Conservation (phyloP, 768 basidiomycete species). For the Mycena kentingensis region DNA sequence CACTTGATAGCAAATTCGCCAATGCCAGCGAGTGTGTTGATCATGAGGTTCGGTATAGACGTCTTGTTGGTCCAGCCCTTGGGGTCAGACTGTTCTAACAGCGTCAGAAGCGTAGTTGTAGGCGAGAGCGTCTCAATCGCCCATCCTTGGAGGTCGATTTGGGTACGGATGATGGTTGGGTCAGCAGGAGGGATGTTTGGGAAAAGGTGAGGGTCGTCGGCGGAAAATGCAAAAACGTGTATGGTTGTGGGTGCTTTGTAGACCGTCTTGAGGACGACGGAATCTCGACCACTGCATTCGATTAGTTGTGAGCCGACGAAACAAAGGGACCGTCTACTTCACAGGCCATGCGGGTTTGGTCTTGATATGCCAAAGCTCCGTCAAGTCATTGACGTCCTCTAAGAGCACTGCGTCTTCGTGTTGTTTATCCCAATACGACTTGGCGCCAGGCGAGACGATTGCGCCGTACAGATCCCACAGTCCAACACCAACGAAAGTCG, state of each 20-base stretch:
- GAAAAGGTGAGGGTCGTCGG: conserved; percentile 86
- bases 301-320: conserved; percentile 15
- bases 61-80: conserved; percentile 97
- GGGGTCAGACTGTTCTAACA: conserved; percentile 96
- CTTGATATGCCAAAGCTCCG: conserved; percentile 92
- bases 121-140: conserved; percentile 95
- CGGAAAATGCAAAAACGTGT: conserved; percentile 94
- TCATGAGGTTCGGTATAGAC: conserved; percentile 93
- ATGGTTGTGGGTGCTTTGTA: conserved; percentile 96
- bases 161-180: conserved; percentile 83
- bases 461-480: conserved; percentile 94
- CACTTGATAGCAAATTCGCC: conserved; percentile 95
- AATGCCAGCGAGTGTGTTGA: conserved; percentile 83
- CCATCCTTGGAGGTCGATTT: conserved; percentile 99
- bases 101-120: conserved; percentile 88
- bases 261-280: conserved; percentile 89
- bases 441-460: conserved; percentile 83
- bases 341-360: conserved; percentile 93
- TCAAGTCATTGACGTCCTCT: conserved; percentile 88
- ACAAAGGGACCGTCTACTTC: conserved; percentile 51
- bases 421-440: conserved; percentile 85
- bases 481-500: conserved; percentile 93
- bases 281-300: conserved; percentile 75
- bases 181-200: conserved; percentile 68
- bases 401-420: conserved; percentile 84